Conservation (phyloP, 225 moss, liverwort and hornwort species). For the Polytrichum commune region DNA sequence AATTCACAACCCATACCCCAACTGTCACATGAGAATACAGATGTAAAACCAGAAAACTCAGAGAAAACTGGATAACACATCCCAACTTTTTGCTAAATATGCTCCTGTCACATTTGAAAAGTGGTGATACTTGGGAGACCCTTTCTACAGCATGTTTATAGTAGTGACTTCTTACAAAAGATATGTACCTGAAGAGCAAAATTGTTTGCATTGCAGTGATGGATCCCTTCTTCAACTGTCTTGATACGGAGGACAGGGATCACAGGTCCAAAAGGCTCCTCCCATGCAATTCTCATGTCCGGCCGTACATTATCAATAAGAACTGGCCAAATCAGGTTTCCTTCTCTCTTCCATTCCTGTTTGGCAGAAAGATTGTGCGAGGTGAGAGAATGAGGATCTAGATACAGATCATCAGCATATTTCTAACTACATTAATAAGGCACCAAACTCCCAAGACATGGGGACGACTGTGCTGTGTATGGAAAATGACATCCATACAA, state of each 20-base stretch:
- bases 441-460: neutral
- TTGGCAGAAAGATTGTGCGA: neutral
- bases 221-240: slow-evolving; percentile 33
- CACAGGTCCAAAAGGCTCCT: slow-evolving; percentile 41
- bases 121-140: too few species aligned
- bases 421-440: neutral
- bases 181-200: slow-evolving; percentile 31
- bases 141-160: too few species aligned
- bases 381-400: too few species aligned
- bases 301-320: slow-evolving; percentile 43
- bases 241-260: slow-evolving; percentile 36
- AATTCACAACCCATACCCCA: too few species aligned
- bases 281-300: slow-evolving; percentile 44
- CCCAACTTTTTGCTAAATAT: too few species aligned
- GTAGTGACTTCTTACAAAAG: neutral
- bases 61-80: neutral
- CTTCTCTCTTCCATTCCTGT: slow-evolving; percentile 42
- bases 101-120: too few species aligned
- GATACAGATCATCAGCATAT: too few species aligned
- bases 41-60: too few species aligned
- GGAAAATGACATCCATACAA: too few species aligned
- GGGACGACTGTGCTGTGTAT: too few species aligned
- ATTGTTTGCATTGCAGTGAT: slow-evolving; percentile 44
- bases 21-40: too few species aligned
- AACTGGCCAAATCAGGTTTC: slow-evolving; percentile 39